Base-by-base conservation (phyloP, 2,329 filamentous ascomycete species). In the Pseudogymnoascus sp. region DNA sequence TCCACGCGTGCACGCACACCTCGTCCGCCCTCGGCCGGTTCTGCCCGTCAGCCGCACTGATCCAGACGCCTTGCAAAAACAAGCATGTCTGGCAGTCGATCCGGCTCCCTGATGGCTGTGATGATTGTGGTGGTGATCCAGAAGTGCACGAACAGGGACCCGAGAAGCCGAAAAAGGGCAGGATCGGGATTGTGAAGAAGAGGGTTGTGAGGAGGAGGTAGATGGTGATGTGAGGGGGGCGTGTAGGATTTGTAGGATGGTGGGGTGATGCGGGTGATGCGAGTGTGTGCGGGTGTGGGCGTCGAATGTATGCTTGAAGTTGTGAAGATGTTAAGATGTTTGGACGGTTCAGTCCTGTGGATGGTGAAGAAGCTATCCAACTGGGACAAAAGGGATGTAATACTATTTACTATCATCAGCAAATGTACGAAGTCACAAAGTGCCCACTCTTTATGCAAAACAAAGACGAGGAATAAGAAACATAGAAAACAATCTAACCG, bases 21-120 rank as follows among this genome's bases (percentile, higher is more conserved):
- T 35, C 55, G 31, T 35, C 55, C 9, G 16, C 55, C 21, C 55
- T 59, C 12, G 55, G 55, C 8, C 31, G 55, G 9, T 38, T 35
- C 31, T 59, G 55, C 16, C 35, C 7, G 31, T 35, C 31, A 38
- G 55, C 55, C 21, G 31, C 55, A 8, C 21, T 35, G 11, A 59
- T 38, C 55, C 55, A 59, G 55, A 59, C 55, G 1, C 55, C 55
- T 18, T 59, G 55, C 16, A 59, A 38, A 8, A 38, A 59, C n/a
- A 37, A 38, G 7, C 55, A 59, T 16, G 35, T 59, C 31, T 59
- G 55, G 55, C 55, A 59, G 16, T 35, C 55, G 12, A 35, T 59
- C 16, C 5, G 55, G 55, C 31, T 59, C 5, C 55, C 31, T 9
- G 31, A 59, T 8, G 31, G 18, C 14, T 59, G 55, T 37, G 55